These are phyloP conservation scores for Canavalia gladiata DNA, from an alignment of 306 rosid species.

Conservation along the genomic window DNA sequence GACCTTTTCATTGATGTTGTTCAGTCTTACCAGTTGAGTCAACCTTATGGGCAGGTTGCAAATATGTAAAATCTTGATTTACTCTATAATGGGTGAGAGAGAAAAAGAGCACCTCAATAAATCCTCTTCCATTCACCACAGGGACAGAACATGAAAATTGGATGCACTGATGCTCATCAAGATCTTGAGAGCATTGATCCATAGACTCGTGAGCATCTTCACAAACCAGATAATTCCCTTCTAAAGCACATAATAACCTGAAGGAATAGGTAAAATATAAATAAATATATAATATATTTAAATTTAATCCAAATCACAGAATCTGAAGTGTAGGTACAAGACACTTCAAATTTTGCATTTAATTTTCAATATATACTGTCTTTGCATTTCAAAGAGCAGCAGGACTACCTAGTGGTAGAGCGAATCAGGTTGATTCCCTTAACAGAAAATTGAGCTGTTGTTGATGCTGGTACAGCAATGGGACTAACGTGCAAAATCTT, in stretches of 20 bases:
- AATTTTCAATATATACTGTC: slow-evolving; percentile 16
- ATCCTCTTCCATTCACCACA: slow-evolving; percentile 79
- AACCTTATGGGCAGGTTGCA: background rate
- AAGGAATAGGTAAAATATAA: slow-evolving; percentile 21
- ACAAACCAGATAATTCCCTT: slow-evolving; percentile 75
- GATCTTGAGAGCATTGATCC: slow-evolving; percentile 55
- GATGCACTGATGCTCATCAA: slow-evolving; percentile 69
- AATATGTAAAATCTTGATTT: background rate
- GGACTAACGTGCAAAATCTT: slow-evolving; percentile 77
- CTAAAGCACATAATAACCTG: slow-evolving; percentile 84
- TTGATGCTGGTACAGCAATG: slow-evolving; percentile 76
- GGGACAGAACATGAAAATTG: slow-evolving; percentile 81
- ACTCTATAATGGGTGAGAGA: slow-evolving; percentile 45
- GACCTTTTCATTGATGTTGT: background rate
- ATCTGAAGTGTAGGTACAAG: slow-evolving; percentile 11
- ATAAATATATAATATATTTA: background rate
- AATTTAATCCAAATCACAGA: background rate
- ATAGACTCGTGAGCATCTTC: slow-evolving; percentile 63
- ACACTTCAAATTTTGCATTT: slow-evolving; percentile 30
- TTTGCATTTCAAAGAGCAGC: slow-evolving; percentile 21
- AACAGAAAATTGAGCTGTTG: slow-evolving; percentile 74
- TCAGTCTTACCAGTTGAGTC: background rate
- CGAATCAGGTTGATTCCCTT: slow-evolving; percentile 75
- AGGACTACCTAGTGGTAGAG: slow-evolving; percentile 72
- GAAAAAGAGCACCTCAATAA: slow-evolving; percentile 73